Percentiles rank a stretch among this genome's conserved stretches.
Evolutionary conservation across 164 flowering plant genomes (phyloP).

Genomic region (Stephania japonica): DNA sequence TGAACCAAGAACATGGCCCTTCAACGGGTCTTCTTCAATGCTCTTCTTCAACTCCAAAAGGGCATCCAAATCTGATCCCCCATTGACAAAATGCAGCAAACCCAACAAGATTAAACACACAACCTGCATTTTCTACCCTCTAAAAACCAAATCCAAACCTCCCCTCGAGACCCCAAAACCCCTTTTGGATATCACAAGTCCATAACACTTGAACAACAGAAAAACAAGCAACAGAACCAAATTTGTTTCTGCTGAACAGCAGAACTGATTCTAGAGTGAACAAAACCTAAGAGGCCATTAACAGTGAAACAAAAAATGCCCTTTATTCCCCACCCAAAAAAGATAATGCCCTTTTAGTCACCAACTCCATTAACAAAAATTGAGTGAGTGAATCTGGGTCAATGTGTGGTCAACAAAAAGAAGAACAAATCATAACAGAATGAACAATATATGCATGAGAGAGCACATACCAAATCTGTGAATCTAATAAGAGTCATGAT

Average conservation of each 20-base stretch:
- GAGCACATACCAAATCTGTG: background rate
- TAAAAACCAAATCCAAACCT: background rate
- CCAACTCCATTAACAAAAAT: background rate
- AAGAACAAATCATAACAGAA: background rate
- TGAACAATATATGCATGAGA: background rate
- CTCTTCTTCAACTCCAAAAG: slow-evolving; percentile 49
- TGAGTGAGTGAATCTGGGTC: background rate
- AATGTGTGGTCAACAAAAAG: background rate
- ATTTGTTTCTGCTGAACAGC: background rate
- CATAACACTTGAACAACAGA: background rate
- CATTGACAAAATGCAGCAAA: slow-evolving; percentile 26
- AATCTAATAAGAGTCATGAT: background rate
- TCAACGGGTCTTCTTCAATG: slow-evolving; percentile 35
- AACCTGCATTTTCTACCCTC: slow-evolving; percentile 33
- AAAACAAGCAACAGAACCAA: background rate
- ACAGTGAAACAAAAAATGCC: no score
- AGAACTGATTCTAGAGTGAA: background rate
- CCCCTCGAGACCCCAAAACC: background rate
- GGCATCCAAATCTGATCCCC: slow-evolving; percentile 46
- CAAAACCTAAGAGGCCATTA: no score
- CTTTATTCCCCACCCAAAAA: no score
- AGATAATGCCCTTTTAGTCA: background rate
- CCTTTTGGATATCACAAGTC: background rate
- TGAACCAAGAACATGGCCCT: slow-evolving; percentile 32
- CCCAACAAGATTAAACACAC: slow-evolving; percentile 28